phyloP scores from a whole-genome alignment of 768 basidiomycete species.

The Rubroboletus satanas region DNA sequence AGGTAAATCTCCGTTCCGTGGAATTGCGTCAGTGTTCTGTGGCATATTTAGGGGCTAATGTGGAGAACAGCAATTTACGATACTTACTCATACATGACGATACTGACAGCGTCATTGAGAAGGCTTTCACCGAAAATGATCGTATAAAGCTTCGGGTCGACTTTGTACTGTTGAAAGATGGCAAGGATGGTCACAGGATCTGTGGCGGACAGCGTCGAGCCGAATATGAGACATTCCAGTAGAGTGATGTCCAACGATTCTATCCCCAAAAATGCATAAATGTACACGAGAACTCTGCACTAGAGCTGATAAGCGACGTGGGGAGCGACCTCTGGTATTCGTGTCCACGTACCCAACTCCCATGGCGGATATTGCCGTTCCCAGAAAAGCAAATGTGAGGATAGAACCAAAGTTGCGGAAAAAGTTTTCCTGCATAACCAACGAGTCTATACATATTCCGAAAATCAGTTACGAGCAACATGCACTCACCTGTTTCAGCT shows the following conservation, averaged over 20 bases:
- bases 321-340: not conserved
- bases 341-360: conserved; percentile 78
- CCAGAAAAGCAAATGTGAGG: conserved; percentile 86
- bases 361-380: conserved; percentile 94
- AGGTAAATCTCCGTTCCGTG: conserved; percentile 85
- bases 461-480: not conserved
- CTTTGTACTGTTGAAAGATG: conserved; percentile 98
- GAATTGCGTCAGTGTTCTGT: conserved; percentile 87
- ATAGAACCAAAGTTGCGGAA: conserved; percentile 98
- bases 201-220: conserved; percentile 94
- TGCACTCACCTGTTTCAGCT: conserved; percentile 81
- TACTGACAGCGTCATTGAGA: conserved; percentile 97
- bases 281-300: conserved; percentile 84
- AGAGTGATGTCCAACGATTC: conserved; percentile 83
- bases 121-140: conserved; percentile 97
- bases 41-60: not conserved
- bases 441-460: not conserved
- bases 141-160: conserved; percentile 95
- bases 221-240: conserved; percentile 93
- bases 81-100: conserved; percentile 99
- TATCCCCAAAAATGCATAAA: conserved; percentile 90
- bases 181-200: conserved; percentile 98
- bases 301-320: conserved; percentile 43
- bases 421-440: conserved; percentile 78
- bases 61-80: not conserved